These are phyloP conservation scores for Meira nashicola DNA, from an alignment of 1,284 basidiomycete genomes.

Conservation along the genomic window DNA sequence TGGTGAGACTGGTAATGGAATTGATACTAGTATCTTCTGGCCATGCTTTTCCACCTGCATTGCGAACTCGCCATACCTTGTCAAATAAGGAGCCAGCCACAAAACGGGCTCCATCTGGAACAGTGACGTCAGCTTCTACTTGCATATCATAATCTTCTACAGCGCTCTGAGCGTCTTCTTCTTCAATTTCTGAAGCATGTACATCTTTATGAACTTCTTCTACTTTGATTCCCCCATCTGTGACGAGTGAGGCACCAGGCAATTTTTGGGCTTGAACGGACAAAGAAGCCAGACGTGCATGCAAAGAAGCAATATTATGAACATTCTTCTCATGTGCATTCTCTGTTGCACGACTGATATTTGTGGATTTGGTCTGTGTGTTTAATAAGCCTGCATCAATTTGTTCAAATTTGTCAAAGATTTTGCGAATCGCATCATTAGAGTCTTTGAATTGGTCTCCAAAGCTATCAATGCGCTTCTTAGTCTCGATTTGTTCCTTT, in stretches of 20 bases:
- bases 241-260: background rate
- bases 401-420: no score
- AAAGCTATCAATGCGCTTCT: no score
- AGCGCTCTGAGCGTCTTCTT: constrained; percentile 1
- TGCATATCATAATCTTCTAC: constrained; percentile 56
- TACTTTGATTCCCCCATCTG: background rate
- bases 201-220: background rate
- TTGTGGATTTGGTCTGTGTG: no score
- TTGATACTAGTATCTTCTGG: constrained; percentile 50
- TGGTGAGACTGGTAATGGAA: background rate
- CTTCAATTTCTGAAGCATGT: background rate
- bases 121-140: constrained; percentile 66
- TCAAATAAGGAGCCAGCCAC: constrained; percentile 77
- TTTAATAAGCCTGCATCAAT: no score
- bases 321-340: no score
- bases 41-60: constrained; percentile 65
- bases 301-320: background rate
- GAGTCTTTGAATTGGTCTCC: no score
- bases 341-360: no score
- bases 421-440: no score
- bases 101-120: constrained; percentile 69
- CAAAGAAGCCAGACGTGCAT: background rate
- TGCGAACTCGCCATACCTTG: constrained; percentile 71
- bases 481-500: no score
- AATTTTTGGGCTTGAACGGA: background rate